A percentile compares a stretch with the other conserved stretches of the same genome.
Conservation (phyloP, 73 alveolate genomes). For the Breviolum minutum region DNA sequence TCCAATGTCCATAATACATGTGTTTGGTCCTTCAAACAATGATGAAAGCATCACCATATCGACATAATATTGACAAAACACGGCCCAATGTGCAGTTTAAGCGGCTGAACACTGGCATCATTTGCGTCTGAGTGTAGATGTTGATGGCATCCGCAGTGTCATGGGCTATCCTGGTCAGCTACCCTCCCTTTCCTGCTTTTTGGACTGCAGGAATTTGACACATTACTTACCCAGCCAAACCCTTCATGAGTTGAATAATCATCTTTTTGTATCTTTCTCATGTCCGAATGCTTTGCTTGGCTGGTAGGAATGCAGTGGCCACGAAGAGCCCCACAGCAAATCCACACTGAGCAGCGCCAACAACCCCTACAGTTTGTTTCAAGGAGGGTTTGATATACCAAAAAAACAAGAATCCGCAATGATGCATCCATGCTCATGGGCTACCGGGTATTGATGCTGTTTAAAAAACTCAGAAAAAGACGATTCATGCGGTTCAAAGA, state of each 20-base stretch:
- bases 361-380: background rate
- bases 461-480: too few relatives aligned
- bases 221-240: background rate
- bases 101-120: constrained; percentile 67
- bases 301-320: background rate
- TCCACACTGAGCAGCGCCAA: background rate
- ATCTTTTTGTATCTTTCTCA: too few relatives aligned
- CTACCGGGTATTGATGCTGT: too few relatives aligned
- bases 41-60: background rate
- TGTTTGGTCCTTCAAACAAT: background rate
- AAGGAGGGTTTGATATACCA: background rate
- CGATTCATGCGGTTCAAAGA: too few relatives aligned
- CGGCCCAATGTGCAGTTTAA: background rate
- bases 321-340: background rate
- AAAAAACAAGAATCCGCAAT: too few relatives aligned
- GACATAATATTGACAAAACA: background rate
- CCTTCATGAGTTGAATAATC: too few relatives aligned
- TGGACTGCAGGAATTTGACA: background rate
- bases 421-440: too few relatives aligned
- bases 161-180: constrained; percentile 29
- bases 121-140: constrained; percentile 37
- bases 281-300: background rate
- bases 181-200: background rate
- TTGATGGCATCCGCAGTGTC: constrained; percentile 76
- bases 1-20: too few relatives aligned